Base-by-base conservation (phyloP, 2,329 filamentous ascomycete species). In the Dothidotthia symphoricarpi region DNA sequence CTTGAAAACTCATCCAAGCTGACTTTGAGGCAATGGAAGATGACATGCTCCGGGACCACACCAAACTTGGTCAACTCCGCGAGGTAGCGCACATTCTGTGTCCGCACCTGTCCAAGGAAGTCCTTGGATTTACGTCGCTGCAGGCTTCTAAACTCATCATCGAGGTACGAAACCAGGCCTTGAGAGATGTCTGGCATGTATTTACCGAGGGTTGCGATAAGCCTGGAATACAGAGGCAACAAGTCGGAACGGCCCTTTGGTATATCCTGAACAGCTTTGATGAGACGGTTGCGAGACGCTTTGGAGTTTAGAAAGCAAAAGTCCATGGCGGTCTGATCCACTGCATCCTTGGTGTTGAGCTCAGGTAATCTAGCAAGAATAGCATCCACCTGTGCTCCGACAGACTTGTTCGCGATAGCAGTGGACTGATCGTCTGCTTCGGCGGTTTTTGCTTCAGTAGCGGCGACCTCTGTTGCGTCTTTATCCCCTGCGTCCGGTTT, bases 251-350 rank as follows among this genome's bases (percentile, higher is more conserved):
- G 85, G 14, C 91, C 91, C 66, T 95, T 97, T 3, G 93, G 93
- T 11, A 97, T 85, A 51, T 98, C 93, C 31, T 94, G 91, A 30
- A 98, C 74, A 19, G 89, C 87, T 67, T 96, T 97, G 63, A 97
- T 78, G 2, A 98, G 77, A 32, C 93, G 81, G 64, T 98, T 98
- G 22, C 94, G 83, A 0, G 94, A 98, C 8, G 93, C 93, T 63
- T 98, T 98, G 1, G 93, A 98, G 65, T 98, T 98, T 43, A 98
- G 75, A 59, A 96, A 98, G 69, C 93, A 97, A 62, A 98, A 98
- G 59, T 97, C 91, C 45, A 96, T 85, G 6, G 94, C 93, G 31
- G 87, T 83, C 64, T 96, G 85, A 60, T 98, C 93, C 37, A 96
- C 88, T 34, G 82, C 75, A 34, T 98, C 94, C 61, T 96, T 97